Base-by-base conservation (phyloP, 805 yeast genomes). In the Kuraishia piskuri region DNA sequence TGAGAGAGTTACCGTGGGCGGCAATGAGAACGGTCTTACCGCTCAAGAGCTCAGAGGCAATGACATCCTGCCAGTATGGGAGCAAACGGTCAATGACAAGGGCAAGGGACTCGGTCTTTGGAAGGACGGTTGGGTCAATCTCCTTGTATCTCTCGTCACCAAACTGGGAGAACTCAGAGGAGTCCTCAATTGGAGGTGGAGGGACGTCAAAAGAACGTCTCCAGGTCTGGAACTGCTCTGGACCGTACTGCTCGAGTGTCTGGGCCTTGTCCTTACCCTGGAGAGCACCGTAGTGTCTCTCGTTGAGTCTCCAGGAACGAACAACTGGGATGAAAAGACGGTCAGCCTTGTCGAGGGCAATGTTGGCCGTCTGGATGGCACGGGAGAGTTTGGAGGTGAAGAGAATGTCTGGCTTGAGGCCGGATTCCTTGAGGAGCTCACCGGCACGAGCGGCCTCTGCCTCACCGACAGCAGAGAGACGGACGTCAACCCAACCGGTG, bases 401-500 rank as follows among this genome's bases (percentile, higher is more conserved):
- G 64, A 91, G 79, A 61, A 90, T 76, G 66, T 90, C 96, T 68
- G 95, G 96, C 69, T 80, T 75, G 64, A 89, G 79, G 58, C 88
- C 88, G 58, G 92, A 83, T 72, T 90, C 95, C 73, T 84, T 87
- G 70, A 91, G 79, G 70, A 92, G 78, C 71, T 84, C 90, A 74
- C 97, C 98, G 61, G 97, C 98, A 71, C 88, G 85, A 62, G 77
- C 78, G 63, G 98, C 98, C 79, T 91, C 98, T 70, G 84, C 79
- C 70, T 79, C 82, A 74, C 98, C 98, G 63, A 80, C 74, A 57
- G 79, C 90, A 53, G 92, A 84, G 71, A 91, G 82, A 67, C 81
- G 77, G 63, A 90, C 96, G 74, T 91, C 98, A 59, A 92, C 97
- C 98, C 98, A 91, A 69, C 98, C 98, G 73, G 97, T 91, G 86